These are phyloP conservation scores for Candida buenavistaensis DNA, from an alignment of 1,139 yeast genomes.

Conservation along the genomic window DNA sequence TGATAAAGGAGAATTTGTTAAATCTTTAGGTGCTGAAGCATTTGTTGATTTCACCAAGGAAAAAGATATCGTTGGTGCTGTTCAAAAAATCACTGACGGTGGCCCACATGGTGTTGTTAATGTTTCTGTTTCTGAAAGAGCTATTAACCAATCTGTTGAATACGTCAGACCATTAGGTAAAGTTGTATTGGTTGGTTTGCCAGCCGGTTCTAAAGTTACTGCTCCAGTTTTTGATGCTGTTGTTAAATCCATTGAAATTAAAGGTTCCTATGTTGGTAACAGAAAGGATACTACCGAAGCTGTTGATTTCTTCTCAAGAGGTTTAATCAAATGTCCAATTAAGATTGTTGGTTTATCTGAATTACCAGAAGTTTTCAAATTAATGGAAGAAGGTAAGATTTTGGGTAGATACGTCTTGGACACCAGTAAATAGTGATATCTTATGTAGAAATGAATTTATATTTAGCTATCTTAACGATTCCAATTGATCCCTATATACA, in stretches of 20 bases:
- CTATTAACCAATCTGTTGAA: slow-evolving; percentile 61
- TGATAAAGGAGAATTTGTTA: slow-evolving; percentile 59
- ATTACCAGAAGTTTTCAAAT: slow-evolving; percentile 59
- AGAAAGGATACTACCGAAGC: slow-evolving; percentile 80
- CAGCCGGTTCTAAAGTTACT: slow-evolving; percentile 67
- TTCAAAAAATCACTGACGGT: slow-evolving; percentile 64
- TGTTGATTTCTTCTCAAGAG: slow-evolving; percentile 69
- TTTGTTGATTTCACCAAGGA: slow-evolving; percentile 63
- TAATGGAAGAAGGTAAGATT: slow-evolving; percentile 71
- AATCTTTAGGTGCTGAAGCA: slow-evolving; percentile 64
- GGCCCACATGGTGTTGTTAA: slow-evolving; percentile 78
- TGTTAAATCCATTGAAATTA: slow-evolving; percentile 60
- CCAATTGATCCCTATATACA: slow-evolving; percentile 48
- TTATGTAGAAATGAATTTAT: background rate
- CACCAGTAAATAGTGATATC: slow-evolving; percentile 47
- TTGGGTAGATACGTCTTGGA: slow-evolving; percentile 79
- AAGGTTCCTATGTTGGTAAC: slow-evolving; percentile 79
- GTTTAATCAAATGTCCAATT: slow-evolving; percentile 68
- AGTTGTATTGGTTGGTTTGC: slow-evolving; percentile 73
- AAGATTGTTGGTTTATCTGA: slow-evolving; percentile 69
- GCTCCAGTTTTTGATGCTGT: slow-evolving; percentile 68
- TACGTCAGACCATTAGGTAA: slow-evolving; percentile 71
- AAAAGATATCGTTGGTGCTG: slow-evolving; percentile 57
- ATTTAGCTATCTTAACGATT: slow-evolving; percentile 9
- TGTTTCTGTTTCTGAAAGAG: slow-evolving; percentile 70